Conservation (phyloP, 2,329 filamentous ascomycete species). For the Alternaria rosae region DNA sequence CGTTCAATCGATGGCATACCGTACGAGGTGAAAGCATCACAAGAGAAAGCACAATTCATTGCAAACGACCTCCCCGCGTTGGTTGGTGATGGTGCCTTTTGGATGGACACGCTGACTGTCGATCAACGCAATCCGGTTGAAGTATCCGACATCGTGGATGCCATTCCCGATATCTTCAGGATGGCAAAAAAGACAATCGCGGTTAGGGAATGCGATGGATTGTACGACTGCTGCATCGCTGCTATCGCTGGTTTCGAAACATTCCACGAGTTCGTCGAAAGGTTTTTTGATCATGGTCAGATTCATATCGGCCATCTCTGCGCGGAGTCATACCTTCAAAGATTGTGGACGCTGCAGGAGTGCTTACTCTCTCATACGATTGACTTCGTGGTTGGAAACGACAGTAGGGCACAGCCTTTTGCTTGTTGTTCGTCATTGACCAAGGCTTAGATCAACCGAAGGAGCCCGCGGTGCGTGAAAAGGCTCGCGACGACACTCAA, state of each 20-base stretch:
- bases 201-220: neutral
- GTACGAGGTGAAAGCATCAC: neutral
- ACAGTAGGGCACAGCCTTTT: neutral
- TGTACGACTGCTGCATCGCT: neutral
- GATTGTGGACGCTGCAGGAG: neutral
- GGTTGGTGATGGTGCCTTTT: neutral
- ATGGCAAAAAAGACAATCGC: neutral
- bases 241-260: neutral
- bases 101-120: neutral
- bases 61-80: neutral
- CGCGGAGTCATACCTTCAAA: neutral
- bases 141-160: neutral
- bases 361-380: neutral
- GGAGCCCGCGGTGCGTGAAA: neutral
- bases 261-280: fast-evolving
- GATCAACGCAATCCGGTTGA: neutral
- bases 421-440: neutral
- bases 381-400: neutral
- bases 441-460: neutral
- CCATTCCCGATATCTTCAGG: neutral
- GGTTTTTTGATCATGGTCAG: neutral
- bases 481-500: neutral
- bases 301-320: fast-evolving
- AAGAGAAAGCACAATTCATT: neutral
- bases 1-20: neutral